These are phyloP conservation scores for Penicillium nucicola DNA, from an alignment of 495 filamentous ascomycete genomes.

Conservation along the genomic window DNA sequence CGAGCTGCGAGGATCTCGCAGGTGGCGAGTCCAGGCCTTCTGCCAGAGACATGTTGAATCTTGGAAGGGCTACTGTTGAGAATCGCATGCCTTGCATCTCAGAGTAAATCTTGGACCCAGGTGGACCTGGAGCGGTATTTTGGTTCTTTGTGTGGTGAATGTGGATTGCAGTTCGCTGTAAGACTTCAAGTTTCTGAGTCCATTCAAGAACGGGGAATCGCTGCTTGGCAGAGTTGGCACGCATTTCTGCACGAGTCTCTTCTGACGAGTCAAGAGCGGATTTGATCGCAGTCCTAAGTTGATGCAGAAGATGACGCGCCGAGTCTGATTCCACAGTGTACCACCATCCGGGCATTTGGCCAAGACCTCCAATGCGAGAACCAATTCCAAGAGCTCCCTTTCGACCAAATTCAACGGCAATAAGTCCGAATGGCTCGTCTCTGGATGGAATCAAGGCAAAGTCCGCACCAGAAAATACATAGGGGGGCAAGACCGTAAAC, in stretches of 20 bases:
- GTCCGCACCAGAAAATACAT: slow-evolving; percentile 69
- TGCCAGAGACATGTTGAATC: neutral
- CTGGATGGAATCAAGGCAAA: slow-evolving; percentile 70
- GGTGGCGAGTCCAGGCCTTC: slow-evolving; percentile 1
- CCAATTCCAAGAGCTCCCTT: slow-evolving; percentile 69
- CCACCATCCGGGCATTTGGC: slow-evolving; percentile 72
- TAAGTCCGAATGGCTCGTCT: slow-evolving; percentile 69
- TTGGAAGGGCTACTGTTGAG: slow-evolving; percentile 2
- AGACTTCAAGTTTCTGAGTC: slow-evolving; percentile 49
- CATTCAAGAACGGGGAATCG: slow-evolving; percentile 63
- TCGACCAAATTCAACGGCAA: slow-evolving; percentile 72
- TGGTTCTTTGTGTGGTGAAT: slow-evolving; percentile 18
- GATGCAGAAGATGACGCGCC: slow-evolving; percentile 53
- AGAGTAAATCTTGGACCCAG: slow-evolving; percentile 6
- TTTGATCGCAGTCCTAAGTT: slow-evolving; percentile 59
- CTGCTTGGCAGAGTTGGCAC: slow-evolving; percentile 63
- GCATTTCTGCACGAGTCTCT: slow-evolving; percentile 54
- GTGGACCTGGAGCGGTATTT: slow-evolving; percentile 4
- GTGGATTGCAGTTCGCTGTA: slow-evolving; percentile 43
- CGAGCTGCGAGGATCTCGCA: slow-evolving; percentile 2
- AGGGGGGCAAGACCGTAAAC: slow-evolving; percentile 66
- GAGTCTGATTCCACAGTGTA: slow-evolving; percentile 48
- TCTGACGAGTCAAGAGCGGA: slow-evolving; percentile 55
- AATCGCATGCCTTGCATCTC: neutral
- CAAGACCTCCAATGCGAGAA: slow-evolving; percentile 55